A percentile compares a stretch with the other conserved stretches of the same genome.
Conservation (phyloP, 2,329 filamentous ascomycete genomes). For the Sclerotiophoma versabilis region DNA sequence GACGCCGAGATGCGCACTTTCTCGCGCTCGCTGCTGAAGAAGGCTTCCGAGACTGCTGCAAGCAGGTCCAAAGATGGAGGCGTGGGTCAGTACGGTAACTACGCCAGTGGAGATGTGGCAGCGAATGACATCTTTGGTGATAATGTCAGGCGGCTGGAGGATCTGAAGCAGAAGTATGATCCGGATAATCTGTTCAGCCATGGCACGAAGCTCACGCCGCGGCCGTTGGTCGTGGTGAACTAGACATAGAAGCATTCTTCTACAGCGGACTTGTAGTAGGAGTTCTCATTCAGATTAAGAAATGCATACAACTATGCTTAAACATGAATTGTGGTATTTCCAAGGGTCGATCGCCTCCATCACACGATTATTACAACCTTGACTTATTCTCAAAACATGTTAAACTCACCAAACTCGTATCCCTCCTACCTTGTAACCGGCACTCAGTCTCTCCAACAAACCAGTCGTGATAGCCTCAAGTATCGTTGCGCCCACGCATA, state of each 20-base stretch:
- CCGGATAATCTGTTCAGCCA: slow-evolving; percentile 43
- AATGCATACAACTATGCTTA: no score
- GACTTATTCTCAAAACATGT: no score
- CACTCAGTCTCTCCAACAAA: no score
- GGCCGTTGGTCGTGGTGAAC: slow-evolving; percentile 30
- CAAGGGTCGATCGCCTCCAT: no score
- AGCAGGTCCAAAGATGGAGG: slow-evolving; percentile 31
- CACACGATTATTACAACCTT: no score
- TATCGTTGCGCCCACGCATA: not conserved
- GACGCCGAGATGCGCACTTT: slow-evolving; percentile 37
- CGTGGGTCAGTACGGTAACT: slow-evolving; percentile 45
- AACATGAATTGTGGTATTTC: not conserved
- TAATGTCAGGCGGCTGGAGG: slow-evolving; percentile 41
- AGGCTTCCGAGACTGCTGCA: slow-evolving; percentile 29
- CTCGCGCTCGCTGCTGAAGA: slow-evolving; percentile 35
- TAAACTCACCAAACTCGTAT: no score
- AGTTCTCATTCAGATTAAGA: no score
- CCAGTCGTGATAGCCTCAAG: no score
- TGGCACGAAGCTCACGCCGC: slow-evolving; percentile 33
- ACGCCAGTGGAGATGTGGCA: slow-evolving; percentile 39
- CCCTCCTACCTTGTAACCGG: no score
- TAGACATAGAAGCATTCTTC: not conserved
- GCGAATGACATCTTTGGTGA: slow-evolving; percentile 41
- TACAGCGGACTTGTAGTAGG: no score
- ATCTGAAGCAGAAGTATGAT: slow-evolving; percentile 47